Percentiles rank a stretch among this genome's conserved stretches.
Conservation (phyloP, 148 eudicot species). For the Silene uniflora region DNA sequence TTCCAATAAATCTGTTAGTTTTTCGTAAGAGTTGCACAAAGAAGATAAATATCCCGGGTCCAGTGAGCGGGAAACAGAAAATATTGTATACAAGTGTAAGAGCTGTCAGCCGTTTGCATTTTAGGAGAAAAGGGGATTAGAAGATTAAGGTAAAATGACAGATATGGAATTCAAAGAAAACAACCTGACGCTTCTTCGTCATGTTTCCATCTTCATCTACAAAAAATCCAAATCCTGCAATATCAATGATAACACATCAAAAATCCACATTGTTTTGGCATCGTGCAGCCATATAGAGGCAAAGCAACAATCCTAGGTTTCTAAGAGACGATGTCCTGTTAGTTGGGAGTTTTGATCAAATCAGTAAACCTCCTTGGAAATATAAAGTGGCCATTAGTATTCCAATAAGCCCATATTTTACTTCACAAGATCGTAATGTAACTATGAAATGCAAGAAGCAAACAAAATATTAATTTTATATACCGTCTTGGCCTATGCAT, state of each 20-base stretch:
- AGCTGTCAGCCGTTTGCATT: background rate
- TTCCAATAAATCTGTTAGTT: background rate
- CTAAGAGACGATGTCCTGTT: too few species aligned
- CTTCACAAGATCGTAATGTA: background rate
- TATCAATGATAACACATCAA: conserved; percentile 4
- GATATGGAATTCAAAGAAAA: conserved; percentile 2
- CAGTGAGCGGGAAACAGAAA: background rate
- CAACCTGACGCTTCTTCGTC: conserved; percentile 90
- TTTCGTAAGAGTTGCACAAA: background rate
- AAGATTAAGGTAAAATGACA: background rate
- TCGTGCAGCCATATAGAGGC: background rate
- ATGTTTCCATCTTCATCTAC: conserved; percentile 65
- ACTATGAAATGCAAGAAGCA: background rate
- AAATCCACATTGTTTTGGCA: background rate
- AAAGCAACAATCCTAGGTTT: background rate
- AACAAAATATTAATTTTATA: background rate
- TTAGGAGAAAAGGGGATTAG: background rate
- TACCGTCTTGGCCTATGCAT: conserved; percentile 96
- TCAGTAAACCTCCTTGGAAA: too few species aligned
- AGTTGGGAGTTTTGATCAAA: too few species aligned
- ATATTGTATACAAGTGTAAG: background rate
- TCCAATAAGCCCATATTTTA: background rate
- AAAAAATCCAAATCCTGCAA: conserved; percentile 87
- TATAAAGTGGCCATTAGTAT: background rate
- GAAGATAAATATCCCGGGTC: background rate